phyloP scores from a whole-genome alignment of 495 filamentous ascomycete species.

The Cercophora sp. region DNA sequence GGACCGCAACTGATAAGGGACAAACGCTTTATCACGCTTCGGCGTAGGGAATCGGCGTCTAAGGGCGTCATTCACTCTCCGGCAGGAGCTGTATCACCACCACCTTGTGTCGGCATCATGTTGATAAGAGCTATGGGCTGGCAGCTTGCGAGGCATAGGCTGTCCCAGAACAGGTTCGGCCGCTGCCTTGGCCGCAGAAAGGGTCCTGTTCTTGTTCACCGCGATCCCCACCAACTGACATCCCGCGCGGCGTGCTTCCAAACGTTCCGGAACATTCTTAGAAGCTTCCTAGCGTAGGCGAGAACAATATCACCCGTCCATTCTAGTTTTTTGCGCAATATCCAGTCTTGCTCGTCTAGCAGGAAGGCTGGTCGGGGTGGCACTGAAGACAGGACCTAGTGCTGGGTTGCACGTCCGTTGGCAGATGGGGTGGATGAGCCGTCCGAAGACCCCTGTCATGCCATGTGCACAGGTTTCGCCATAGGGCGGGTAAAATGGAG shows the following conservation, averaged over 20 bases:
- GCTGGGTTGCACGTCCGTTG: neutral
- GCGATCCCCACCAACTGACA: neutral
- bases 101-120: neutral
- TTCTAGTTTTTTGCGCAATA: too few species aligned
- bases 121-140: constrained; percentile 3
- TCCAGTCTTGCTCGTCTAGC: too few species aligned
- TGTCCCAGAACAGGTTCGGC: constrained; percentile 2
- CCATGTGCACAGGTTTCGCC: constrained; percentile 28
- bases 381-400: too few species aligned
- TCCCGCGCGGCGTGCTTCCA: neutral
- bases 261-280: constrained; percentile 1
- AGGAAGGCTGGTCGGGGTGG: too few species aligned
- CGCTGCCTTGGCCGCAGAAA: constrained; percentile 1
- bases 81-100: constrained; percentile 1
- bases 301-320: too few species aligned
- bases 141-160: neutral
- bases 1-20: constrained; percentile 14
- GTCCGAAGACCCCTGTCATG: constrained; percentile 20
- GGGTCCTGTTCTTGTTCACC: neutral
- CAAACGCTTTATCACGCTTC: neutral
- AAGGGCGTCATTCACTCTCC: constrained; percentile 2
- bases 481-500: constrained; percentile 31
- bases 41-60: neutral
- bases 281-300: too few species aligned
- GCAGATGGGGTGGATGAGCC: neutral